Evolutionary conservation across 805 yeast genomes (phyloP).

Genomic region (Suhomyces xylopsoci): DNA sequence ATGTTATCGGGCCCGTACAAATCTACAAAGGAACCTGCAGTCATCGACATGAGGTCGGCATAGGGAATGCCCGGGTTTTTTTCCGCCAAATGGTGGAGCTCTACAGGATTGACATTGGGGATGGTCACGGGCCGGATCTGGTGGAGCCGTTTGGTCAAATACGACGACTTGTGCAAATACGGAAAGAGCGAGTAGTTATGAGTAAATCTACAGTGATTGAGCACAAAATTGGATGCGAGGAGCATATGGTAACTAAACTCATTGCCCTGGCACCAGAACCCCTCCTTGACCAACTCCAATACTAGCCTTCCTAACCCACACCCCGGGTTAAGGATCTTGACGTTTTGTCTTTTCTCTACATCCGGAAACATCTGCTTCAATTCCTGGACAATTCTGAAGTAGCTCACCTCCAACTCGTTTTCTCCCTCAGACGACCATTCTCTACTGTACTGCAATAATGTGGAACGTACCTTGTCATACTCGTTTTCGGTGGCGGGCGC

Average conservation of each 20-base stretch:
- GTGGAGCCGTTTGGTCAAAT: slow-evolving; percentile 41
- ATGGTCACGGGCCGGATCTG: slow-evolving; percentile 50
- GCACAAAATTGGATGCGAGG: slow-evolving; percentile 49
- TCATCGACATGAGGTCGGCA: slow-evolving; percentile 61
- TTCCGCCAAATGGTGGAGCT: slow-evolving; percentile 26
- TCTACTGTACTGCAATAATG: slow-evolving; percentile 54
- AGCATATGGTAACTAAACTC: slow-evolving; percentile 67
- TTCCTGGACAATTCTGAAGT: slow-evolving; percentile 35
- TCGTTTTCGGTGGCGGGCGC: slow-evolving; percentile 38
- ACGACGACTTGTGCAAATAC: slow-evolving; percentile 50
- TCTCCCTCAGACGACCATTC: slow-evolving; percentile 62
- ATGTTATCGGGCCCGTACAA: slow-evolving; percentile 53
- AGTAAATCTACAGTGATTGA: slow-evolving; percentile 44
- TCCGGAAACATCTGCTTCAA: slow-evolving; percentile 38
- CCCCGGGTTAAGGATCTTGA: slow-evolving; percentile 57
- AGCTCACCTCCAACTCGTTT: slow-evolving; percentile 41
- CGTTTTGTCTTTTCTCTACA: slow-evolving; percentile 29
- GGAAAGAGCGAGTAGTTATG: slow-evolving; percentile 49
- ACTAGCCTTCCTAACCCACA: slow-evolving; percentile 62
- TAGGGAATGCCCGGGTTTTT: slow-evolving; percentile 41
- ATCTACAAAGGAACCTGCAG: slow-evolving; percentile 70
- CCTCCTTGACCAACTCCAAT: slow-evolving; percentile 50
- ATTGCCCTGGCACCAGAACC: slow-evolving; percentile 65
- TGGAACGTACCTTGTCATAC: slow-evolving; percentile 54
- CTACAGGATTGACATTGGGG: slow-evolving; percentile 51